A percentile compares a stretch with the other conserved stretches of the same genome.
Conservation (phyloP, 345 rosid genomes). For the Raphanus raphanistrum region DNA sequence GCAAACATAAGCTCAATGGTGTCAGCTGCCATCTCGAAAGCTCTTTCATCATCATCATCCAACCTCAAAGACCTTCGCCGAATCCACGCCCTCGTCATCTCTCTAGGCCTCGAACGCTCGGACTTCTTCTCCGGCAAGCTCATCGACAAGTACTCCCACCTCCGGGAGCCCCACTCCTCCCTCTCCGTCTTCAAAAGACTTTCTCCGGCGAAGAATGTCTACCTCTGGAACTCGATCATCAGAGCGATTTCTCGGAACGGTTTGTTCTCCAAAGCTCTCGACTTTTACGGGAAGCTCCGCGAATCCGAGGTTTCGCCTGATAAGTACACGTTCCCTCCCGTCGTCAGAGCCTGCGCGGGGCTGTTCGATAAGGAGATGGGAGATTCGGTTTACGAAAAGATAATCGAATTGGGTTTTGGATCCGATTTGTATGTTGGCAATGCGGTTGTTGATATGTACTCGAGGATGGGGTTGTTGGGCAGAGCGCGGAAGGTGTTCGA, state of each 20-base stretch:
- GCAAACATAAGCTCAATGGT: conserved; percentile 10
- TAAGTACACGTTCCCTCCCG: conserved; percentile 58
- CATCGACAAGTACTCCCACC: conserved; percentile 56
- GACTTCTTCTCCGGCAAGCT: conserved; percentile 62
- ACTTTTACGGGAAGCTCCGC: conserved; percentile 45
- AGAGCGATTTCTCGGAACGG: conserved; percentile 58
- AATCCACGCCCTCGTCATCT: conserved; percentile 50
- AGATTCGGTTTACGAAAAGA: conserved; percentile 39
- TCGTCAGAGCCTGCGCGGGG: conserved; percentile 66
- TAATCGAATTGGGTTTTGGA: conserved; percentile 44
- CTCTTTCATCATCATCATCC: conserved; percentile 43
- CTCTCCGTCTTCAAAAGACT: conserved; percentile 52
- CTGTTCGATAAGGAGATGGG: conserved; percentile 42
- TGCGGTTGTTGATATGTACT: conserved; percentile 66
- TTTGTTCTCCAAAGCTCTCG: conserved; percentile 48
- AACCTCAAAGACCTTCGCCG: conserved; percentile 44
- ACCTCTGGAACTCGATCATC: conserved; percentile 64
- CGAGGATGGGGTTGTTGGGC: conserved; percentile 47
- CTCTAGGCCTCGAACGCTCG: conserved; percentile 52
- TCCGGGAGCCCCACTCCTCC: conserved; percentile 47
- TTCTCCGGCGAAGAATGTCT: conserved; percentile 48
- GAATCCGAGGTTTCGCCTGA: conserved; percentile 47
- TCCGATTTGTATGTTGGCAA: conserved; percentile 61
- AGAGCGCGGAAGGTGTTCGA: conserved; percentile 58
- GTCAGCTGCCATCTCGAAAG: conserved; percentile 42